Evolutionary conservation across 257 asterid species (phyloP), one percentile per base, ranked within the genome.

Genomic region (Salvia rosmarinus): DNA sequence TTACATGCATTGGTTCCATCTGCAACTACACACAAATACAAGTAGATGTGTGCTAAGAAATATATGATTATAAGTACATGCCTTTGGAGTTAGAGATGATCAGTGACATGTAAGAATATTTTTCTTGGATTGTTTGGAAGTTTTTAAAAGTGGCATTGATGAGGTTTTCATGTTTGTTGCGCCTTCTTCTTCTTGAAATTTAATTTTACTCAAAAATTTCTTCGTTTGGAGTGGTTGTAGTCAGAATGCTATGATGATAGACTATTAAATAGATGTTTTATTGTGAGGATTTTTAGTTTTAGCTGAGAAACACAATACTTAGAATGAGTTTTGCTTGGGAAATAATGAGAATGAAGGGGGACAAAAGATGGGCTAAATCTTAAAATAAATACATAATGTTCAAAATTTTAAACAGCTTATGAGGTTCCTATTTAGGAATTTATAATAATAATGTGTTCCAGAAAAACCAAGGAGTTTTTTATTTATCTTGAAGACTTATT

Each of bases 1-100:
- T 8, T 25, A 69, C 85, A 75, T 77, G 78, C 80, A 75, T 16
- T 67, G 0, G 0, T 21, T 58, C 21, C 23, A 16, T 20, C 34
- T n/a, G 2, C 17, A 46, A 63, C 16, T 11, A 35, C 5, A 66
- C 76, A 62, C 5, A 23, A 1, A 69, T 25, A 47, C 46, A 42
- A 54, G 61, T 14, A 40, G 34, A 55, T 59, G 23, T 61, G 28
- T 44, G 43, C 63, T 19, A 4, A 66, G 40, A 59, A 21, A 50
- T 51, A 21, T 12, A 20, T 47, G 68, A 4, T 13, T 19, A 13
- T 68, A 69, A 14, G 32, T 52, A 32, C 77, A 65, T 60, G 74
- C 70, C 37, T 20, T 52, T 30, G 25, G 49, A 39, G 42, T 59
- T 39, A 0, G 50, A 13, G 11, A 42, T 51, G 20, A 70, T 63